Evolutionary conservation across 169 alveolate species (phyloP).

Genomic region (Miamiensis avidus): DNA sequence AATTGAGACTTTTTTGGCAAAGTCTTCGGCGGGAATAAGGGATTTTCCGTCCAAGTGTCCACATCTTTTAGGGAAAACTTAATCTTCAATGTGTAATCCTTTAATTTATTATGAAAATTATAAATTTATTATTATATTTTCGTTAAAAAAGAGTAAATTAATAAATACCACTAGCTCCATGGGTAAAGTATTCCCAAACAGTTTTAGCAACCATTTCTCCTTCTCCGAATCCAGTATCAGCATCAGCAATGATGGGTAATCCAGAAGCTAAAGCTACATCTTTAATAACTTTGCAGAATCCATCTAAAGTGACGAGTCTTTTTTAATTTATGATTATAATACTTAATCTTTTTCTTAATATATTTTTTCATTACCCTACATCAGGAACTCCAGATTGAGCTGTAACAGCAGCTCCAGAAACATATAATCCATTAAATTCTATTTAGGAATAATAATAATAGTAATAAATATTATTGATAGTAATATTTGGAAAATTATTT

Average conservation of each 20-base stretch:
- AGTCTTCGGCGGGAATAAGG: slow-evolving; percentile 67
- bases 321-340: not conserved
- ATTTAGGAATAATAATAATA: slow-evolving; percentile 45
- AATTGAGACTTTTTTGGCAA: slow-evolving; percentile 77
- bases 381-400: slow-evolving; percentile 87
- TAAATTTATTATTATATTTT: not conserved
- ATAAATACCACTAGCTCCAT: slow-evolving; percentile 89
- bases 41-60: slow-evolving; percentile 90
- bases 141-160: not conserved
- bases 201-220: slow-evolving; percentile 83
- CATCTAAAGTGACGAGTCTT: slow-evolving; percentile 56
- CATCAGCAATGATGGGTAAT: slow-evolving; percentile 82
- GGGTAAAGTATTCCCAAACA: slow-evolving; percentile 74
- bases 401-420: slow-evolving; percentile 87
- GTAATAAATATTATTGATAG: no score
- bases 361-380: slow-evolving; percentile 67
- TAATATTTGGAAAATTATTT: not conserved
- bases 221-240: slow-evolving; percentile 90
- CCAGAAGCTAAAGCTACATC: slow-evolving; percentile 62
- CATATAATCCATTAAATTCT: slow-evolving; percentile 81
- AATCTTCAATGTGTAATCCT: slow-evolving; percentile 89
- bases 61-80: slow-evolving; percentile 88
- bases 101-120: not conserved
- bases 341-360: not conserved
- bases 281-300: slow-evolving; percentile 54